Percentiles rank a stretch among this genome's conserved stretches.
phyloP scores from a whole-genome alignment of 257 asterid species.

The Primulina eburnea region DNA sequence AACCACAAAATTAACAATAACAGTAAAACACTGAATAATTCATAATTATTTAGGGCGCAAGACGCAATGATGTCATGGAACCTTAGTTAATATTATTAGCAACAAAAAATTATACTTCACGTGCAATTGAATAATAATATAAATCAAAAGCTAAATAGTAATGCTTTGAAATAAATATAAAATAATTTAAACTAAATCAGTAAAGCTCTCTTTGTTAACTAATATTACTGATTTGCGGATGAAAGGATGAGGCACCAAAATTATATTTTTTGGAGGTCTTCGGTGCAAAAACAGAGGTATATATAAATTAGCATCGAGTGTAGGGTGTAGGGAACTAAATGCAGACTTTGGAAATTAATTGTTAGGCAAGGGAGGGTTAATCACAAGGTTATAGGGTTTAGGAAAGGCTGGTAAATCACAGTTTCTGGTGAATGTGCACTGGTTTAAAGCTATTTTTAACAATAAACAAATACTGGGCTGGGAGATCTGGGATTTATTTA shows the following conservation, averaged over 20 bases:
- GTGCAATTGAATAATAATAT: no score
- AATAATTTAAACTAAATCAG: no score
- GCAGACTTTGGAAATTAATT: neutral
- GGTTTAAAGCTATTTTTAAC: no score
- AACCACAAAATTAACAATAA: no score
- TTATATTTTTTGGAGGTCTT: no score
- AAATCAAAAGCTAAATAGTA: neutral
- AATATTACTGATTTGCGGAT: neutral
- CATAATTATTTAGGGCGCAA: neutral
- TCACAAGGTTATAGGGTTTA: neutral
- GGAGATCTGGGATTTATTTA: no score
- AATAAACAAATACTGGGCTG: no score
- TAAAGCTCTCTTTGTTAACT: no score
- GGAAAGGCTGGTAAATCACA: neutral
- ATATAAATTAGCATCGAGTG: neutral
- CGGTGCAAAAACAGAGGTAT: neutral
- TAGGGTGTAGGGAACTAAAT: neutral
- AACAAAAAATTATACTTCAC: neutral
- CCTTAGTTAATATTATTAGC: neutral
- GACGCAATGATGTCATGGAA: neutral
- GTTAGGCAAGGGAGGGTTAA: no score
- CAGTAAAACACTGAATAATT: neutral
- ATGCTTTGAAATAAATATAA: no score
- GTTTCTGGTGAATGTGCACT: no score
- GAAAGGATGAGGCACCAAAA: neutral